Base-by-base conservation (phyloP, 1,284 basidiomycete genomes). In the Boletellus dicymbophilus region DNA sequence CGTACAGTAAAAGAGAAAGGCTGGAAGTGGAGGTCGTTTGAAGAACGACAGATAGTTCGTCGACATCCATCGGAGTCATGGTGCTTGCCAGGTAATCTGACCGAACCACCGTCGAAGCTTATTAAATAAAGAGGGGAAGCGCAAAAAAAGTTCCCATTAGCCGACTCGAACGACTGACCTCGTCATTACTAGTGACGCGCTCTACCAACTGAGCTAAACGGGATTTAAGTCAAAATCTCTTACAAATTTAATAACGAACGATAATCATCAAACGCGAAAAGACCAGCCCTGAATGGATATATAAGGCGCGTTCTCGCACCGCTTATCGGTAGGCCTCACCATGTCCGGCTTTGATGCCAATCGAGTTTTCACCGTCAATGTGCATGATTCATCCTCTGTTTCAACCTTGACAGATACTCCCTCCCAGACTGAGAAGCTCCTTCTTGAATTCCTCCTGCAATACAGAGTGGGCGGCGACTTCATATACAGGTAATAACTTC, bases 391-490 rank as follows among this genome's bases (percentile, higher is more conserved):
- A 13, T 59, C 62, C n/a, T 71, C 79, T 2, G 62, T 80, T 8
- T 70, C 82, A 10, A 69, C 75, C 5, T 72, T 79, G 9, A 78
- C 82, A 27, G 88, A 93, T 37, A 78, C 82, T 0, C 86, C 88
- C 4, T 86, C 92, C 3, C 87, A 92, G 62, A 84, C 84, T 0
- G 93, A 95, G 65, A 85, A 82, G 58, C 76, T 85, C 36, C 79
- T 98, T 34, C 79, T 88, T 46, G 87, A 95, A 39, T 98, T 98
- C 69, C 75, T 98, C 46, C 78, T 89, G 33, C 84, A 88, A 52
- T 98, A 91, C 72, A 85, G 94, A 56, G 80, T 95, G 38, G 91
- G 90, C 11, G 88, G 88, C 57, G 88, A 93, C 62, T 97, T 94
- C 72, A 82, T 91, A 53, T 97, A 97, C 73, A 81, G 93, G 93